phyloP scores from a whole-genome alignment of 306 rosid species.

The Chamaecrista fasciculata region DNA sequence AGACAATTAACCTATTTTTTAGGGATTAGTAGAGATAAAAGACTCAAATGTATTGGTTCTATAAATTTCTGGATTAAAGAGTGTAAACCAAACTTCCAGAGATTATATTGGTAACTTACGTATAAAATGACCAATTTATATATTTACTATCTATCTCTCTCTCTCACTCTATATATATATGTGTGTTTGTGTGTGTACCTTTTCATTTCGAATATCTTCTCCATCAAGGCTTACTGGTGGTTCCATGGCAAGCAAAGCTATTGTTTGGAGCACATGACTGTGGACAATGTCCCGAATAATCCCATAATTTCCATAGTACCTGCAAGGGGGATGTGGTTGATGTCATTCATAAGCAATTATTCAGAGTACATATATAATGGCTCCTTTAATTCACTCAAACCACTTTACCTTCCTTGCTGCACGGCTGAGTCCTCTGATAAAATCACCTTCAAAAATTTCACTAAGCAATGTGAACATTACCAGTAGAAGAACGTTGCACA shows the following conservation, averaged over 20 bases:
- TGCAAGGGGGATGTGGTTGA: conserved; percentile 32
- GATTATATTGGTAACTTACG: too few species aligned
- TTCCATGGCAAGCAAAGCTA: conserved; percentile 96
- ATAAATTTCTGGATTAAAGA: too few species aligned
- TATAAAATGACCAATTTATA: too few species aligned
- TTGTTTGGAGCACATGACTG: conserved; percentile 85
- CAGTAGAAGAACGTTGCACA: conserved; percentile 1
- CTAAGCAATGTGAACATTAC: conserved; percentile 9
- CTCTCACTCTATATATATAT: too few species aligned
- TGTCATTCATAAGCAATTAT: conserved; percentile 21
- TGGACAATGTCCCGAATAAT: conserved; percentile 84
- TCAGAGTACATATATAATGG: conserved; percentile 10
- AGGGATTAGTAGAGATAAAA: too few species aligned
- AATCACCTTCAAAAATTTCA: conserved; percentile 49
- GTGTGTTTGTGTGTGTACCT: conserved; percentile 65
- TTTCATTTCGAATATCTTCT: conserved; percentile 91
- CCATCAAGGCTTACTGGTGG: conserved; percentile 89
- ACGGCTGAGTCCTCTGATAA: conserved; percentile 74
- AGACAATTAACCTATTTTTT: too few species aligned
- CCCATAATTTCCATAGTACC: conserved; percentile 86
- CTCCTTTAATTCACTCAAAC: conserved; percentile 25
- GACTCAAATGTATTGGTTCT: too few species aligned
- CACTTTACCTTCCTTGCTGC: conserved; percentile 70
- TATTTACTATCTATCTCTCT: too few species aligned
- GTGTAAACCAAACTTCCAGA: too few species aligned